Evolutionary conservation across 1,284 basidiomycete genomes (phyloP), one percentile per base, ranked within the genome.

Genomic region (Fomitopsis palustris): DNA sequence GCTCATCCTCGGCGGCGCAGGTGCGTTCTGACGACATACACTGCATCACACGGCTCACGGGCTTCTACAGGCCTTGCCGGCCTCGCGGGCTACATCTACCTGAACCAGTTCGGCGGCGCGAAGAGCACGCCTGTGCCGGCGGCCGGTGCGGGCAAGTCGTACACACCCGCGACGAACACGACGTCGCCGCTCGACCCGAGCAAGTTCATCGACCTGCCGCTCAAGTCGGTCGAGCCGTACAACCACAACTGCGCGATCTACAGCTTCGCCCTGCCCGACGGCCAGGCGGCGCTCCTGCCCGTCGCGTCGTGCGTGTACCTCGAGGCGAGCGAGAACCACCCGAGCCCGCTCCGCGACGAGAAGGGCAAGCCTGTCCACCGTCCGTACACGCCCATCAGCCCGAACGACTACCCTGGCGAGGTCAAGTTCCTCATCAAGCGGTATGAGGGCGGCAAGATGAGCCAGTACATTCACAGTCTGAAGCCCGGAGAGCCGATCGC

Each of bases 341-440:
- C 79, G 55, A 85, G 79, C 61, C 84, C 77, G 59, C 78, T 85
- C 70, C 85, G 77, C 74, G 88, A 93, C 74, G 82, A 80, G 70
- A 93, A 96, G 69, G 95, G 93, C 67, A 96, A 95, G 70, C 92
- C 93, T 54, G 85, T 96, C 72, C 86, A 93, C 66, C 86, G 95
- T 47, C 91, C 93, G 2, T 96, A 95, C 75, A 95, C 93, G 4
- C 92, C 93, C 59, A 83, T 93, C 63, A 94, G 92, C 25, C 75
- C 83, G 0, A 81, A 88, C 9, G 85, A 93, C 65, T 71, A 80
- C 19, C 83, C 84, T 59, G 94, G 93, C 53, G 87, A 92, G 69
- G 74, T 97, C 53, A 81, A 83, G 14, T 84, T 99, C 68, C 75
- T 99, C 64, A 78, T 99, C 75, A 98, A 99, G 78, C 88, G 86